Evolutionary conservation across 208 protist genomes (phyloP).

Genomic region (Leptomonas pyrrhocoris): DNA sequence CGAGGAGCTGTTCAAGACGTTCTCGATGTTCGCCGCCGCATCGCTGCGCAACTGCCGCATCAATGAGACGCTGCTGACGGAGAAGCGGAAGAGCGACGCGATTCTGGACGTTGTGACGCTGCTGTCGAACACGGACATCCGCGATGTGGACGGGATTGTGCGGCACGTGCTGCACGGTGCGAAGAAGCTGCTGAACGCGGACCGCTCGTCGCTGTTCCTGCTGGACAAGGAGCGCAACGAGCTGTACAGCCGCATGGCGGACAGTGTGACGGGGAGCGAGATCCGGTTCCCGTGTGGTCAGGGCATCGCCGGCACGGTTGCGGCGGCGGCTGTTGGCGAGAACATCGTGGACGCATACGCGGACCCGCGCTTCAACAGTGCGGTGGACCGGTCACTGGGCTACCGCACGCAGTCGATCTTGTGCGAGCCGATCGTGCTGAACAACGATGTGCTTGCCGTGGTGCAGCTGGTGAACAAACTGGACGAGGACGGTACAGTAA

Average conservation of each 20-base stretch:
- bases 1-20: constrained; percentile 75
- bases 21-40: constrained; percentile 71
- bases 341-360: constrained; percentile 82
- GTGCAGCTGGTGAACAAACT: constrained; percentile 90
- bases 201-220: constrained; percentile 75
- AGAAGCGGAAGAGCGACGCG: constrained; percentile 75
- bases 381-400: constrained; percentile 77
- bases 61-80: constrained; percentile 59
- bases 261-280: constrained; percentile 64
- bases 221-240: constrained; percentile 87
- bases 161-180: constrained; percentile 69
- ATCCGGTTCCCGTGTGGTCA: constrained; percentile 74
- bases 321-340: constrained; percentile 54
- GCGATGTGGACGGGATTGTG: constrained; percentile 72
- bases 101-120: constrained; percentile 75
- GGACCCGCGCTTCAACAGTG: constrained; percentile 75
- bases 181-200: constrained; percentile 70
- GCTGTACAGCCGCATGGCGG: constrained; percentile 74
- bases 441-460: constrained; percentile 82
- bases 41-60: constrained; percentile 78
- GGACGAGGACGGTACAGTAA: constrained; percentile 49
- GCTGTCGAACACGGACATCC: constrained; percentile 78
- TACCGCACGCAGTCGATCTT: too few relatives aligned
- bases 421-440: constrained; percentile 85
- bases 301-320: constrained; percentile 79